phyloP scores from a whole-genome alignment of 345 rosid species.

The Euphorbia pulcherrima region DNA sequence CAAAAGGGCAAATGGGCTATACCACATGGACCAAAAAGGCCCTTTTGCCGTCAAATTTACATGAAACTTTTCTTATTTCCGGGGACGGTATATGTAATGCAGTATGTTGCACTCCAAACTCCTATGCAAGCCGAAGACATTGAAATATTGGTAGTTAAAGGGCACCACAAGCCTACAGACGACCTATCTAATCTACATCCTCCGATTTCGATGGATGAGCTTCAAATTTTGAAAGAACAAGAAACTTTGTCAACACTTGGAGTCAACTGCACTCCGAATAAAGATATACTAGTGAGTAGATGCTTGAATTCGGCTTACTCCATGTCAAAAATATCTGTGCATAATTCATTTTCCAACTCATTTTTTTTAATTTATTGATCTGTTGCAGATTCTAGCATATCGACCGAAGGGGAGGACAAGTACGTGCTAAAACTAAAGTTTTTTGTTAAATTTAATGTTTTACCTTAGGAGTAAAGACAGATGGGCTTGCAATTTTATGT shows the following conservation, averaged over 20 bases:
- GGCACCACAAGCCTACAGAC: conserved; percentile 20
- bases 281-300: conserved; percentile 40
- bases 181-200: conserved; percentile 23
- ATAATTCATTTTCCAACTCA: background rate
- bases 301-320: background rate
- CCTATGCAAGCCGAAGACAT: conserved; percentile 23
- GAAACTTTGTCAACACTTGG: conserved; percentile 44
- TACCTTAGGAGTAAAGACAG: background rate
- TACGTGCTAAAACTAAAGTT: background rate
- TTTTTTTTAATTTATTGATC: background rate
- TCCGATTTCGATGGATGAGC: conserved; percentile 28
- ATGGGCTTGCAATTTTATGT: background rate
- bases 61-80: no score
- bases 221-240: conserved; percentile 52
- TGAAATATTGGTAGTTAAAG: conserved; percentile 19
- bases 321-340: background rate
- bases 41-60: no score
- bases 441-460: background rate
- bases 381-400: conserved; percentile 49
- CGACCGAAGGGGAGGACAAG: conserved; percentile 33
- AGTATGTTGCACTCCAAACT: conserved; percentile 23
- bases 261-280: conserved; percentile 25
- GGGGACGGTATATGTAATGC: conserved; percentile 6
- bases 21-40: no score
- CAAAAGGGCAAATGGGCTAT: no score